Evolutionary conservation across 2,329 filamentous ascomycete species (phyloP).

Genomic region (Scedosporium aurantiacum): DNA sequence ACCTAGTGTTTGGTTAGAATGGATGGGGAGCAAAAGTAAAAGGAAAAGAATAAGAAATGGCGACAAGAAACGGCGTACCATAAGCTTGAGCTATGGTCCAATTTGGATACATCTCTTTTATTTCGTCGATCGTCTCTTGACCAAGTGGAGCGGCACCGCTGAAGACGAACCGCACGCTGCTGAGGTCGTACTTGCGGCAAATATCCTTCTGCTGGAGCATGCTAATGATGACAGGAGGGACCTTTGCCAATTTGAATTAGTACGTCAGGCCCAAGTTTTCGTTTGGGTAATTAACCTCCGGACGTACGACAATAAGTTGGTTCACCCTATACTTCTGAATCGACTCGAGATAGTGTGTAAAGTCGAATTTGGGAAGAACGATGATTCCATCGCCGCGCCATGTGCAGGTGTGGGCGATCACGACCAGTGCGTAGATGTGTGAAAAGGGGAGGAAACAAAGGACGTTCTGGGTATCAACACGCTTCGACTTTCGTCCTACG

Average conservation of each 20-base stretch:
- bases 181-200: slow-evolving; percentile 59
- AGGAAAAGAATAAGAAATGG: background rate
- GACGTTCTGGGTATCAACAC: slow-evolving; percentile 15
- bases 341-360: slow-evolving; percentile 46
- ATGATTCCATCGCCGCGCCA: slow-evolving; percentile 64
- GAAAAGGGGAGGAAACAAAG: slow-evolving; percentile 63
- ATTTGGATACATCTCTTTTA: slow-evolving; percentile 47
- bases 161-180: slow-evolving; percentile 53
- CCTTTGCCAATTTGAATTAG: slow-evolving; percentile 33
- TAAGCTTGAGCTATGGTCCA: slow-evolving; percentile 62
- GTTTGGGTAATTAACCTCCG: background rate
- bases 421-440: slow-evolving; percentile 67
- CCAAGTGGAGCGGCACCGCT: slow-evolving; percentile 72
- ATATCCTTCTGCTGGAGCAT: slow-evolving; percentile 55
- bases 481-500: slow-evolving; percentile 18
- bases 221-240: slow-evolving; percentile 72
- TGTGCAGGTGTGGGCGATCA: slow-evolving; percentile 51
- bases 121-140: slow-evolving; percentile 56
- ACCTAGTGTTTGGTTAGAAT: slow-evolving; percentile 27
- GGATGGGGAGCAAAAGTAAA: background rate
- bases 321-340: slow-evolving; percentile 60
- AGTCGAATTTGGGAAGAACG: slow-evolving; percentile 63
- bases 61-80: slow-evolving; percentile 20
- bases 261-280: background rate
- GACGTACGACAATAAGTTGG: slow-evolving; percentile 26